These are phyloP conservation scores for Dictyostelium purpureum DNA, from an alignment of 78 protist species.

Conservation along the genomic window DNA sequence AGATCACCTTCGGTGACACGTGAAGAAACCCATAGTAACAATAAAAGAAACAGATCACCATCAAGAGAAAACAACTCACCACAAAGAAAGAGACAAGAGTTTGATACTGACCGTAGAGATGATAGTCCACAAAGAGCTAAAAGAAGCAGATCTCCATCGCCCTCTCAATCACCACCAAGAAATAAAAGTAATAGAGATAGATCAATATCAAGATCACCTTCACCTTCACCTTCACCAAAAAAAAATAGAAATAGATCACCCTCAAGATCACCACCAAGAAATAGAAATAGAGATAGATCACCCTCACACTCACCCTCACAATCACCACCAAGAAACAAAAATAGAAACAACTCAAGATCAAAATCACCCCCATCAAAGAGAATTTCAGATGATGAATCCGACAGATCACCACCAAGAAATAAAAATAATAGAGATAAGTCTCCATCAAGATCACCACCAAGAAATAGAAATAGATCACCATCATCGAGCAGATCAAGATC, in stretches of 20 bases:
- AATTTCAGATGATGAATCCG: no score
- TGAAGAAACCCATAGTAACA: background rate
- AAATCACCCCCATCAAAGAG: conserved; percentile 9
- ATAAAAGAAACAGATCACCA: background rate
- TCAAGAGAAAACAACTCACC: background rate
- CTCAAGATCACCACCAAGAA: background rate
- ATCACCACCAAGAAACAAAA: conserved; percentile 21
- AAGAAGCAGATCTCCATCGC: background rate
- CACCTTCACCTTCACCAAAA: conserved; percentile 35
- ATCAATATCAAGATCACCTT: background rate
- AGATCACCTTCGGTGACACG: conserved; percentile 19
- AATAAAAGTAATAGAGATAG: background rate
- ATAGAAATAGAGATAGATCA: background rate
- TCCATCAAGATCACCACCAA: background rate
- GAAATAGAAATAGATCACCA: background rate
- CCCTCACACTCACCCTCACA: background rate
- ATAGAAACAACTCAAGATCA: background rate
- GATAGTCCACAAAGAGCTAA: conserved; percentile 29
- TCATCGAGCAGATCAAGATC: background rate
- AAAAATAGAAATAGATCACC: background rate
- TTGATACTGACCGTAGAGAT: background rate
- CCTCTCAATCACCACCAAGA: conserved; percentile 24
- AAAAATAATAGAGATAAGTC: background rate
- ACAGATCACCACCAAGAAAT: conserved; percentile 23
- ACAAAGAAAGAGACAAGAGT: background rate